Evolutionary conservation across 2,329 filamentous ascomycete species (phyloP).

Genomic region (Cordyceps javanica): DNA sequence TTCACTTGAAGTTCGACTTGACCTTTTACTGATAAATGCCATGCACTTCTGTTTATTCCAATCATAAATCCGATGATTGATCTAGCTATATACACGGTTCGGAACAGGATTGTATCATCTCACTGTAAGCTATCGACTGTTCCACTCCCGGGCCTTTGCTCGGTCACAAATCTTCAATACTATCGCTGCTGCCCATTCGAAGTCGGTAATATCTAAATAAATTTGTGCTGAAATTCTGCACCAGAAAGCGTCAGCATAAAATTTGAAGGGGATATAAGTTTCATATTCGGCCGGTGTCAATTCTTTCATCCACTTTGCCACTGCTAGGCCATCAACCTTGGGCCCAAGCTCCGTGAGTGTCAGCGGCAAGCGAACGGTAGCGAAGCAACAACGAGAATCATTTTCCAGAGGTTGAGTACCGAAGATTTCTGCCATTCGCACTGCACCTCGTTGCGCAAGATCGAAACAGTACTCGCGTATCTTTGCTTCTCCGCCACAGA

Average conservation of each 20-base stretch:
- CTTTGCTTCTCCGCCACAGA: slow-evolving; percentile 58
- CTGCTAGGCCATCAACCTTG: slow-evolving; percentile 14
- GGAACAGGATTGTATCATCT: background rate
- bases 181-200: slow-evolving; percentile 50
- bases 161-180: slow-evolving; percentile 30
- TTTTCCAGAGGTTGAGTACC: slow-evolving; percentile 18
- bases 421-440: slow-evolving; percentile 48
- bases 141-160: background rate
- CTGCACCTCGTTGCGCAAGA: slow-evolving; percentile 50
- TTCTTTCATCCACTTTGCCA: slow-evolving; percentile 27
- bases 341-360: slow-evolving; percentile 39
- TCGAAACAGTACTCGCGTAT: slow-evolving; percentile 52
- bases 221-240: slow-evolving; percentile 58
- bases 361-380: background rate
- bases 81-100: too few relatives aligned
- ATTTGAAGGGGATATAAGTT: slow-evolving; percentile 54
- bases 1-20: too few relatives aligned
- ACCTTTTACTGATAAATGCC: too few relatives aligned
- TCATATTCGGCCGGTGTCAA: slow-evolving; percentile 37
- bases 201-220: slow-evolving; percentile 60
- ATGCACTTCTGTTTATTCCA: too few relatives aligned
- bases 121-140: background rate
- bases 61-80: too few relatives aligned
- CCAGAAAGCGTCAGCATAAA: slow-evolving; percentile 54
- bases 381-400: background rate